Evolutionary conservation across 176 grass and related monocot species (phyloP), one percentile per base, ranked within the genome.

Genomic region (Pontederia paniculata): DNA sequence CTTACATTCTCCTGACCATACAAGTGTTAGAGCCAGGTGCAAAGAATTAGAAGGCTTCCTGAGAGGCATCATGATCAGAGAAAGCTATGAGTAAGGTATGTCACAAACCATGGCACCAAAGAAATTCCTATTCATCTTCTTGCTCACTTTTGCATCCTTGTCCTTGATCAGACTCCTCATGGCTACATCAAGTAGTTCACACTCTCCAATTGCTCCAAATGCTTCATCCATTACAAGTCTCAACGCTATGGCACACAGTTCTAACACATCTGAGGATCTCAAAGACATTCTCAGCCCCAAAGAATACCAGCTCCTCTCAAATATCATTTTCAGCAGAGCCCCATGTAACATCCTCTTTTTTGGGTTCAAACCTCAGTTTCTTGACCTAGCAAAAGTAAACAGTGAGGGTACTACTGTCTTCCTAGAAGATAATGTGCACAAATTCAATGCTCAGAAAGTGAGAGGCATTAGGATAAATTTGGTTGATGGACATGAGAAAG

Each of bases 321-420:
- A 64, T 50, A 1, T 49, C 15, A 17, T 64, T 22, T 13, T 44
- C 45, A 19, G 10, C 15, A 50, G 45, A 64, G 45, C 21, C 61
- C 61, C 61, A 19, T 64, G 61, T 22, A 50, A 50, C 61, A 44
- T 64, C 9, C 61, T 64, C 61, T 23, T 64, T 21, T 64, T 64
- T 15, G 61, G 61, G n/a, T 48, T 50, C 22, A 64, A 11, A 48
- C 20, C 45, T 14, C 61, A 64, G 15, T 64, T 64, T 16, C 45
- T 64, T 16, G n/a, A 12, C 15, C 20, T 64, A 14, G 61, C 45
- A 12, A 14, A 13, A 4, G 9, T 64, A 21, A 64, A 64, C 13
- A 17, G 21, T 20, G 21, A n/a, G 9, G 61, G 61, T 19, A 49
- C 45, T 21, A 64, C 61, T 5, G 8, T 50, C 13, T 64, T 64